Percentiles rank a stretch among this genome's conserved stretches.
Conservation (phyloP, 257 asterid genomes). For the Solanum microdontum region DNA sequence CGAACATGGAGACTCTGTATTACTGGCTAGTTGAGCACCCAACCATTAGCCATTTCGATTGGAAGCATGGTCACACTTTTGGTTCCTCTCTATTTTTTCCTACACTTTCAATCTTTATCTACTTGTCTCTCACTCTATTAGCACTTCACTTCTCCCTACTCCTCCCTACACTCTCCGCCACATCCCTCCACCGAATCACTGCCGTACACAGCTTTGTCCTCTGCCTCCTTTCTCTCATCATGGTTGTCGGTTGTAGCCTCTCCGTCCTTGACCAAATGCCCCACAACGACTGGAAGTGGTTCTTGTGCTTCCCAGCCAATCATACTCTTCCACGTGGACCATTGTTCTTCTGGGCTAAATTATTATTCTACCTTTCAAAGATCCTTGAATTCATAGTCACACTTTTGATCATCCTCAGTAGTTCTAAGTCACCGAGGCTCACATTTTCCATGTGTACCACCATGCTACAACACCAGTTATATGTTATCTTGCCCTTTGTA, state of each 20-base stretch:
- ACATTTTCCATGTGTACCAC: conserved; percentile 87
- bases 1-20: conserved; percentile 25
- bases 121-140: conserved; percentile 45
- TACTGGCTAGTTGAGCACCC: conserved; percentile 73
- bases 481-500: conserved; percentile 46
- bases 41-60: conserved; percentile 39
- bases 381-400: conserved; percentile 71
- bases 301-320: conserved; percentile 60
- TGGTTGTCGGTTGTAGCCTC: conserved; percentile 63
- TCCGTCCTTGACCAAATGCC: conserved; percentile 59
- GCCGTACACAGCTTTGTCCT: conserved; percentile 63
- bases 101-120: conserved; percentile 35
- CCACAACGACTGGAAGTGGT: conserved; percentile 29
- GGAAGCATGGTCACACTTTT: conserved; percentile 40
- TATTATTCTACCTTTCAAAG: conserved; percentile 59
- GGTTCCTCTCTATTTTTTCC: conserved; percentile 53
- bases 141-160: conserved; percentile 23
- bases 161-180: conserved; percentile 19
- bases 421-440: conserved; percentile 38
- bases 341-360: conserved; percentile 72
- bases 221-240: conserved; percentile 55
- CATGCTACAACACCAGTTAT: conserved; percentile 64
- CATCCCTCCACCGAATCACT: conserved; percentile 51
- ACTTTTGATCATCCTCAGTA: conserved; percentile 38
- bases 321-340: conserved; percentile 52